phyloP scores from a whole-genome alignment of 352 stramenopile species.

The Pythium rhizo-oryzae region DNA sequence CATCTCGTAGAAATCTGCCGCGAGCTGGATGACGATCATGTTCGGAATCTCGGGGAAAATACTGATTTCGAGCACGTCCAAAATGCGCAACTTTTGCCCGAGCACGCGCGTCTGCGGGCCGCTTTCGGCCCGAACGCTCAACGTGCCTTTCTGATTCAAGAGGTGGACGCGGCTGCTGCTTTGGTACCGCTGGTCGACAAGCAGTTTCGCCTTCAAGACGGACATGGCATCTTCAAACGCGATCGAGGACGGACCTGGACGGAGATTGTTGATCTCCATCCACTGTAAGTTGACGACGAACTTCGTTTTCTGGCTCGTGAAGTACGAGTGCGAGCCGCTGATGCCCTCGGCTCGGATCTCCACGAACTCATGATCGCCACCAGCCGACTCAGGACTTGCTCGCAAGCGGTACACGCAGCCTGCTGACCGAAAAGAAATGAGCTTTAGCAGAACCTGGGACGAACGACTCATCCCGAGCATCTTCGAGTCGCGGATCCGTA shows the following conservation, averaged over 20 bases:
- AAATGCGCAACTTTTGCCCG: slow-evolving; percentile 66
- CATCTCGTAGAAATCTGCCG: slow-evolving; percentile 80
- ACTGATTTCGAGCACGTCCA: slow-evolving; percentile 80
- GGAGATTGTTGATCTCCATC: slow-evolving; percentile 83
- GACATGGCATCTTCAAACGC: slow-evolving; percentile 75
- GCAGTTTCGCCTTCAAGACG: slow-evolving; percentile 70
- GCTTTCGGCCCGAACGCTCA: slow-evolving; percentile 76
- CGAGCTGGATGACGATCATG: slow-evolving; percentile 85
- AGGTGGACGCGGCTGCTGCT: slow-evolving; percentile 33
- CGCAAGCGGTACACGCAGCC: slow-evolving; percentile 61
- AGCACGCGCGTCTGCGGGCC: slow-evolving; percentile 65
- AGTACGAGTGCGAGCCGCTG: slow-evolving; percentile 70
- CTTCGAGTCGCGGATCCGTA: slow-evolving; percentile 62
- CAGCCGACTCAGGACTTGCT: slow-evolving; percentile 57
- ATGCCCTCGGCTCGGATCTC: slow-evolving; percentile 66
- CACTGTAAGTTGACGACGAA: slow-evolving; percentile 76
- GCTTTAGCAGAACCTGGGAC: slow-evolving; percentile 51
- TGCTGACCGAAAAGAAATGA: slow-evolving; percentile 68
- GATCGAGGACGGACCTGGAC: slow-evolving; percentile 69
- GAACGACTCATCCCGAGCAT: slow-evolving; percentile 40
- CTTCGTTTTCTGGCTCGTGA: slow-evolving; percentile 72
- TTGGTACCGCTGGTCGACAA: slow-evolving; percentile 60
- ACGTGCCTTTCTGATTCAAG: slow-evolving; percentile 68
- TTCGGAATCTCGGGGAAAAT: slow-evolving; percentile 85
- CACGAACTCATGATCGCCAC: slow-evolving; percentile 73